A percentile compares a stretch with the other conserved stretches of the same genome.
These are phyloP conservation scores for Graphiopsis chlorocephala DNA, from an alignment of 2,329 filamentous ascomycete species.

Conservation along the genomic window DNA sequence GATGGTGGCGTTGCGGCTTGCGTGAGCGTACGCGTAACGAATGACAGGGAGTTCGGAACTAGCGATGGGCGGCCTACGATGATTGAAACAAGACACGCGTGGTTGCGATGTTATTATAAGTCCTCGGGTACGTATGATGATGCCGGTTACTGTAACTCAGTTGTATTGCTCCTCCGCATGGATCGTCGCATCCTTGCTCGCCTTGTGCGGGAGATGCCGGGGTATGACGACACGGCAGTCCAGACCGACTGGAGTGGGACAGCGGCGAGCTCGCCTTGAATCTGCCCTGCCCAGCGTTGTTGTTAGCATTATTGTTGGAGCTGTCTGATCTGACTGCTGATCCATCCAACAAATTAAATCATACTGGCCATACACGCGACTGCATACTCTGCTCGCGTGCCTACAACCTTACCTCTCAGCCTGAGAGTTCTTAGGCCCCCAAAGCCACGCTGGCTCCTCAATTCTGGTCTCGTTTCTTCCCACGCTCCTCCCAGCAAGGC, in stretches of 20 bases:
- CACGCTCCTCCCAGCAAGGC: slow-evolving; percentile 19
- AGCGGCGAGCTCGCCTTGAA: neutral
- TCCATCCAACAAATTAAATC: neutral
- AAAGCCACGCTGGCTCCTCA: slow-evolving; percentile 27
- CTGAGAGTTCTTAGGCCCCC: neutral
- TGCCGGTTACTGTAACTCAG: neutral
- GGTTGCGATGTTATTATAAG: neutral
- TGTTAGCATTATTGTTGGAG: neutral
- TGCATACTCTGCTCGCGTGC: neutral
- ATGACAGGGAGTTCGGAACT: neutral
- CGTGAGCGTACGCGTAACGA: neutral
- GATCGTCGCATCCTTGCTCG: neutral
- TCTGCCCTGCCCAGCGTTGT: neutral
- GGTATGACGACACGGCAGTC: neutral
- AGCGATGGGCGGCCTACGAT: neutral
- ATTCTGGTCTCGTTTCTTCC: slow-evolving; percentile 27
- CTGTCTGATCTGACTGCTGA: neutral
- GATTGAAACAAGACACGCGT: neutral
- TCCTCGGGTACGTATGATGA: neutral
- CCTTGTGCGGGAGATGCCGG: neutral
- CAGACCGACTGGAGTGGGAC: neutral
- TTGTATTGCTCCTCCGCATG: neutral
- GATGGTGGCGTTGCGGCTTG: neutral
- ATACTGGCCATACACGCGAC: neutral
- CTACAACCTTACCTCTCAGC: neutral